These are phyloP conservation scores for Angophora floribunda DNA, from an alignment of 345 rosid species.

Conservation along the genomic window DNA sequence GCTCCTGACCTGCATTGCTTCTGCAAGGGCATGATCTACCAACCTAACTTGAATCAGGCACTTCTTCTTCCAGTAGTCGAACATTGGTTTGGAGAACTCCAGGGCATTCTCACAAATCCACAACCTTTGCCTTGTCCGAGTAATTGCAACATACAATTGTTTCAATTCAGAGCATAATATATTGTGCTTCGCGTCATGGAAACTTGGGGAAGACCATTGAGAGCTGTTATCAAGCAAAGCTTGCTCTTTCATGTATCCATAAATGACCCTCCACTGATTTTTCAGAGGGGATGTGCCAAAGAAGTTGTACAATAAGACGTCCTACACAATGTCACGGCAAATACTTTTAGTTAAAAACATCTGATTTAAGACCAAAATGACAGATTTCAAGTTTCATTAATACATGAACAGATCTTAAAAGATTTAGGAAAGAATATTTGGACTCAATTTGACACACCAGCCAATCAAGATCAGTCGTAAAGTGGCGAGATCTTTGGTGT, in stretches of 20 bases:
- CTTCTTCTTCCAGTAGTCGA: conserved; percentile 4
- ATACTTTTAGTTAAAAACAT: background rate
- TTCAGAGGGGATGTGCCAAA: conserved; percentile 37
- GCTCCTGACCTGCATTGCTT: conserved; percentile 32
- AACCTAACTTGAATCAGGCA: conserved; percentile 21
- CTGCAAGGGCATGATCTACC: conserved; percentile 25
- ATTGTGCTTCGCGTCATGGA: conserved; percentile 21
- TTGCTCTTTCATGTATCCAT: conserved; percentile 15
- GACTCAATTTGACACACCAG: background rate
- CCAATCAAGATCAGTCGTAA: background rate
- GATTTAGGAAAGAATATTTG: background rate
- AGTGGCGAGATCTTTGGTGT: background rate
- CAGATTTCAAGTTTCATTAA: background rate
- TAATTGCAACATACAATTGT: conserved; percentile 24
- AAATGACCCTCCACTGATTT: conserved; percentile 43
- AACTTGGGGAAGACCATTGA: conserved; percentile 7
- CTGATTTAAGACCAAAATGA: background rate
- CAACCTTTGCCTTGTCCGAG: conserved; percentile 46
- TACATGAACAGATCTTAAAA: background rate
- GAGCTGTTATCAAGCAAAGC: background rate
- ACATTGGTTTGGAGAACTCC: conserved; percentile 22
- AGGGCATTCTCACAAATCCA: conserved; percentile 38
- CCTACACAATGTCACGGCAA: conserved; percentile 8
- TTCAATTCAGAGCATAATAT: conserved; percentile 33
- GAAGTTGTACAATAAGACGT: conserved; percentile 41